phyloP scores from a whole-genome alignment of 768 basidiomycete species.

The Glaciozyma martinii region DNA sequence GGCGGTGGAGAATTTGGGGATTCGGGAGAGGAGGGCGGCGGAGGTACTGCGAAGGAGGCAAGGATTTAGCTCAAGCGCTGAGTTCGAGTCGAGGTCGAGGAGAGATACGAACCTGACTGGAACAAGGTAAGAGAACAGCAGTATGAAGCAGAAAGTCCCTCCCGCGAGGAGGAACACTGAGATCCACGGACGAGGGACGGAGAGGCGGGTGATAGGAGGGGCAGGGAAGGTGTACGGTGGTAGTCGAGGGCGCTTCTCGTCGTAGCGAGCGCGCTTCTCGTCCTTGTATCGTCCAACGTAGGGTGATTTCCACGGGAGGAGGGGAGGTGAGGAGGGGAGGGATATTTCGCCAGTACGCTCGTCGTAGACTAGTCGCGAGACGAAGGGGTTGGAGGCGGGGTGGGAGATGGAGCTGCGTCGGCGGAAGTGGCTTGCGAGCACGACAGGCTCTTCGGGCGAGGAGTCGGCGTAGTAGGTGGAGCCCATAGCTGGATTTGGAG shows the following conservation, averaged over 20 bases:
- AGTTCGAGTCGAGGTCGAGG: neutral
- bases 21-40: conserved; percentile 4
- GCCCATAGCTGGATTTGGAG: too few species aligned
- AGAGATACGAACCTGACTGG: conserved; percentile 8
- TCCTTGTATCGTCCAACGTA: too few species aligned
- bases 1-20: conserved; percentile 1
- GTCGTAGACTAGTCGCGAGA: too few species aligned
- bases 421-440: too few species aligned
- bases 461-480: too few species aligned
- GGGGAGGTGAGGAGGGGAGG: too few species aligned
- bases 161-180: conserved; percentile 6
- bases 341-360: too few species aligned
- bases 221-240: neutral
- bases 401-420: too few species aligned
- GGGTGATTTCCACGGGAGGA: too few species aligned
- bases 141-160: conserved; percentile 12
- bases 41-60: neutral
- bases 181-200: conserved; percentile 13
- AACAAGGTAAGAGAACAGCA: conserved; percentile 20
- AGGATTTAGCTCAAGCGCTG: neutral
- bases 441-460: too few species aligned
- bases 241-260: neutral
- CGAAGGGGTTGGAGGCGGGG: too few species aligned
- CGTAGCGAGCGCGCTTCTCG: neutral
- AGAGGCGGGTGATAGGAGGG: conserved; percentile 5